Evolutionary conservation across 1,284 basidiomycete species (phyloP).

Genomic region (Tylopilus sp.): DNA sequence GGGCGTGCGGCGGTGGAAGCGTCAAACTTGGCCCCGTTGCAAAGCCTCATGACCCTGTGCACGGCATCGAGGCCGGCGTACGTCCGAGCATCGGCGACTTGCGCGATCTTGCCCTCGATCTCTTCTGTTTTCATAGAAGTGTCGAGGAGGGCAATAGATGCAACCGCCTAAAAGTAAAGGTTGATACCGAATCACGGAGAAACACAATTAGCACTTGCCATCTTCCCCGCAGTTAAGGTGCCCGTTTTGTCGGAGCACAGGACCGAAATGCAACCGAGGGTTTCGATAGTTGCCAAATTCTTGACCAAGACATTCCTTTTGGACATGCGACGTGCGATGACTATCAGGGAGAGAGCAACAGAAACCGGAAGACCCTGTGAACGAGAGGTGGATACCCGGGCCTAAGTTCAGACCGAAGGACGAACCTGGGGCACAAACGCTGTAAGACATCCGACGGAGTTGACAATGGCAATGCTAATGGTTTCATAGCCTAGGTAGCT

Average conservation of each 20-base stretch:
- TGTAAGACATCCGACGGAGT: conserved; percentile 61
- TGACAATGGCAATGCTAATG: conserved; percentile 54
- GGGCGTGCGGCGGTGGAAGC: conserved; percentile 46
- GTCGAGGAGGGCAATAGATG: conserved; percentile 56
- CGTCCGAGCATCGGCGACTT: conserved; percentile 12
- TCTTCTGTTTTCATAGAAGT: conserved; percentile 40
- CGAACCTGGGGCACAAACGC: conserved; percentile 62
- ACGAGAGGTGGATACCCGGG: not conserved
- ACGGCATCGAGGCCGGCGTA: conserved; percentile 44
- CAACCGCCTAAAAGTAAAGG: conserved; percentile 47
- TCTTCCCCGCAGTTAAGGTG: conserved; percentile 57
- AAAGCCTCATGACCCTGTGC: conserved; percentile 63
- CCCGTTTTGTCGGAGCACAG: conserved; percentile 69
- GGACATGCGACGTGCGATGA: conserved; percentile 63
- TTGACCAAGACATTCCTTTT: conserved; percentile 69
- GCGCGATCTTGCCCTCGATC: conserved; percentile 39
- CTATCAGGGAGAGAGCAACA: conserved; percentile 62
- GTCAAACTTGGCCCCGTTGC: conserved; percentile 72
- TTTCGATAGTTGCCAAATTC: conserved; percentile 69
- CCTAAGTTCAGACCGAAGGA: not conserved
- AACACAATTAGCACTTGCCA: conserved; percentile 31
- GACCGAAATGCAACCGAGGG: conserved; percentile 68
- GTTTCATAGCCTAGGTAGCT: conserved; percentile 50
- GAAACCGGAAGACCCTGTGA: conserved; percentile 57
- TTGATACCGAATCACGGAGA: not conserved